Base-by-base conservation (phyloP, 768 basidiomycete species). In the Cytidiella melzeri region DNA sequence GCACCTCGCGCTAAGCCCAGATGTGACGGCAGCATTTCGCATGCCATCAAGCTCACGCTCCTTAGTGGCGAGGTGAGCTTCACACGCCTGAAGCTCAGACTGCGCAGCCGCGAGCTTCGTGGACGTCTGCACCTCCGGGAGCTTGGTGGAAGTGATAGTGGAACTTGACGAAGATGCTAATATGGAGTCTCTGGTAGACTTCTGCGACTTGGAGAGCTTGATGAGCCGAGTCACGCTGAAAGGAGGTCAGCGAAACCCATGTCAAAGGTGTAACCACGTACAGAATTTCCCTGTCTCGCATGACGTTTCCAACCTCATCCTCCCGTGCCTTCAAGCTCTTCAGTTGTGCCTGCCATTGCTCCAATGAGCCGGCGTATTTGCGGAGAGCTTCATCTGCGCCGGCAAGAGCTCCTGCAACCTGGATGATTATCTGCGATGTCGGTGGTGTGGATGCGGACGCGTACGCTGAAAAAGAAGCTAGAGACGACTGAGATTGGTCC, bases 271-370 rank as follows among this genome's bases (percentile, higher is more conserved):
- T 40, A 3, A n/a, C n/a, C 10, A 74, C 85, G 60, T 54, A 90
- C 89, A 91, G 72, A 54, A 92, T 92, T 57, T 92, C 88, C 40
- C 86, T 70, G 64, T 92, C 89, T 4, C 85, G 69, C 52, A 87
- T 67, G 45, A 90, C 71, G 55, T 79, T 81, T 3, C 70, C 72
- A 3, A 91, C 78, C 49, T 87, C 87, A 40, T 88, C 84, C 64
- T 92, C 87, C 47, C 85, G 69, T 9, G 68, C 69, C 60, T 82
- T 86, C 54, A 92, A 67, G 2, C 64, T 65, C 52, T 70, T 72
- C 53, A 91, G 72, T 48, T 77, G 71, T 25, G 78, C 78, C 27
- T 78, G 72, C 80, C 87, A 91, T 15, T 73, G 63, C 30, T 90
- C 84, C 1, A 91, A 69, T 0, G 77, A 75, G 7, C 58, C 67